Base-by-base conservation (phyloP, 768 basidiomycete species). In the Leccinum aurantiacum region DNA sequence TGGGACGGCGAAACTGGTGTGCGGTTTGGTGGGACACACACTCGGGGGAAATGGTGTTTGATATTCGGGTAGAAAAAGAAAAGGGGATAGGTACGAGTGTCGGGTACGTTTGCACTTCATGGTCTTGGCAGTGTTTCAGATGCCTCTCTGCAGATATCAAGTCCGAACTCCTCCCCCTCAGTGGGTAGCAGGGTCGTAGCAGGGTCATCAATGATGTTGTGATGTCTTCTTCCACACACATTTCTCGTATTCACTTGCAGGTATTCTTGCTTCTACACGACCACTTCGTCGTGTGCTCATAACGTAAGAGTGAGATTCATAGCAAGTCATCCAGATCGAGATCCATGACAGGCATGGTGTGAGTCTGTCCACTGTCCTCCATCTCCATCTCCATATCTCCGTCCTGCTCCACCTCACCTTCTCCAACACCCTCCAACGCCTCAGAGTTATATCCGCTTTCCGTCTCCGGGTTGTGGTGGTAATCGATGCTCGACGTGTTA, bases 1-100 rank as follows among this genome's bases (percentile, higher is more conserved):
- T 95, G 87, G 93, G 91, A 2, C 78, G 84, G 57, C 83, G 95
- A 38, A 98, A 98, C 72, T 98, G 93, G 87, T 90, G 90, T 68
- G 80, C 81, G 38, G 84, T 91, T 8, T 75, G 80, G 33, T 87
- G 83, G 77, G 83, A 90, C 48, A 67, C 71, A 14, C 54, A 67
- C 2, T 81, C 82, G 6, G 87, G 88, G 0, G 88, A 90, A 6
- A 66, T 98, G 64, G 74, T 83, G 8, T 98, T 91, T 63, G 90
- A 93, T 65, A 85, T 98, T 67, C 84, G 90, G 1, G 86, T 98
- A 10, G 96, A 99, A 74, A 90, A 83, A 64, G 79, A 80, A 63
- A 95, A 92, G 68, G 96, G 96, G 0, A 58, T 77, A 35, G 96
- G 96, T 7, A 81, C 85, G 60, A 98, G 93, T 24, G 81, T 86